phyloP scores from a whole-genome alignment of 2,329 filamentous ascomycete species.

The Aspergillus fructus region DNA sequence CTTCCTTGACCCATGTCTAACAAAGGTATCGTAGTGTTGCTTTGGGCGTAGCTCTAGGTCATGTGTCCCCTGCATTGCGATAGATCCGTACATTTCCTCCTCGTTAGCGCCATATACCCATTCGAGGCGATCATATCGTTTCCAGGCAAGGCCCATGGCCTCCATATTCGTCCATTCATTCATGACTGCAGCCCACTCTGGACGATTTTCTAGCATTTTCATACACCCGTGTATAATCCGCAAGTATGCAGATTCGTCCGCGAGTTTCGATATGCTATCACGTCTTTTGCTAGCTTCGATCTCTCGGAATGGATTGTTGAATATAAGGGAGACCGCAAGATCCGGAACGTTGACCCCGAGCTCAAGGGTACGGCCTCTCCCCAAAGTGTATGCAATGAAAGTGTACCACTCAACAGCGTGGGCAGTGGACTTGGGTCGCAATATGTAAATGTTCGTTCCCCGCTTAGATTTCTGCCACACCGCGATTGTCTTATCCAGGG shows the following conservation, averaged over 20 bases:
- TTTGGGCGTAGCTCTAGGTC: slow-evolving; percentile 66
- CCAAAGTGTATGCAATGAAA: slow-evolving; percentile 60
- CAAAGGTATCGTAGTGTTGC: slow-evolving; percentile 60
- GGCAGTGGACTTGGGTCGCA: slow-evolving; percentile 60
- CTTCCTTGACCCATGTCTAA: slow-evolving; percentile 37
- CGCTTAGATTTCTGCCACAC: slow-evolving; percentile 57
- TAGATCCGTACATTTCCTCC: slow-evolving; percentile 67
- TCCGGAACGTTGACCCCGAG: slow-evolving; percentile 64
- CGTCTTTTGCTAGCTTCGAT: slow-evolving; percentile 44
- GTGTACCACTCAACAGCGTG: slow-evolving; percentile 69
- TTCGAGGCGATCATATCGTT: slow-evolving; percentile 66
- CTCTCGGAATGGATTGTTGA: slow-evolving; percentile 60
- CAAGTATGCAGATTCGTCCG: slow-evolving; percentile 56
- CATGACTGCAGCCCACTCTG: slow-evolving; percentile 61
- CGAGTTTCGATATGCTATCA: slow-evolving; percentile 38
- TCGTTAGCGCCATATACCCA: slow-evolving; percentile 67
- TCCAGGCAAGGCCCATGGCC: slow-evolving; percentile 66
- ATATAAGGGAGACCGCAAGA: slow-evolving; percentile 57
- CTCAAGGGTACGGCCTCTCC: slow-evolving; percentile 56
- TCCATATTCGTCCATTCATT: slow-evolving; percentile 58
- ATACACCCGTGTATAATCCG: slow-evolving; percentile 59
- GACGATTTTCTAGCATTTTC: slow-evolving; percentile 55
- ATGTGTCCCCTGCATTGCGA: slow-evolving; percentile 66
- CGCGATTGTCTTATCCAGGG: slow-evolving; percentile 66
- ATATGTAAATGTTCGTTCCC: slow-evolving; percentile 61